phyloP scores from a whole-genome alignment of 1,284 basidiomycete species.

The Vanrija sp. region DNA sequence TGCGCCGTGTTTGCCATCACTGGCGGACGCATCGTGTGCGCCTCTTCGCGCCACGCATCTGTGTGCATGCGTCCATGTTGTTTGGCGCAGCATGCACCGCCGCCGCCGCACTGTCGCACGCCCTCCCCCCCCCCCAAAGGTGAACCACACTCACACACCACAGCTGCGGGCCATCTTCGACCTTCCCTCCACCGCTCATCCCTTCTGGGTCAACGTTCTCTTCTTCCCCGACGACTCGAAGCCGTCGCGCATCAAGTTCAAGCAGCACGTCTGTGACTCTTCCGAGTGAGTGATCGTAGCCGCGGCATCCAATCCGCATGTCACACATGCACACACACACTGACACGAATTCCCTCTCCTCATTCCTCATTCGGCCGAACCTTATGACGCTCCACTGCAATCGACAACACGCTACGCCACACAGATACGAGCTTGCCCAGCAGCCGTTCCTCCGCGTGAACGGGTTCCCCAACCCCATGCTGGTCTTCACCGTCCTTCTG shows the following conservation, averaged over 20 bases:
- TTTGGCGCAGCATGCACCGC: neutral
- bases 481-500: constrained; percentile 46
- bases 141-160: neutral
- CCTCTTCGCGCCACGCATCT: neutral
- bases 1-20: neutral
- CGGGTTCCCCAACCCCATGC: constrained; percentile 34
- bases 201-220: constrained; percentile 45
- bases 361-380: neutral
- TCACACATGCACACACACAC: neutral
- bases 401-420: too few species aligned
- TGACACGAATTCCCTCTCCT: constrained; percentile 9
- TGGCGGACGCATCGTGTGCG: neutral
- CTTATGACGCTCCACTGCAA: neutral
- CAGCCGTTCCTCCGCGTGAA: constrained; percentile 28
- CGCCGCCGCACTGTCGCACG: neutral
- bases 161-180: constrained; percentile 45
- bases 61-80: neutral
- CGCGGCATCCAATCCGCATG: too few species aligned
- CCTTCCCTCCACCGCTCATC: constrained; percentile 42
- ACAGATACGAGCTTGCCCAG: constrained; percentile 45
- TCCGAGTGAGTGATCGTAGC: constrained; percentile 37
- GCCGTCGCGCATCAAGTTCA: constrained; percentile 45
- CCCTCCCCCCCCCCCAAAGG: too few species aligned
- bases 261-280: constrained; percentile 48
- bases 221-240: constrained; percentile 43